These are phyloP conservation scores for Ceratobasidium sp. DNA, from an alignment of 1,284 basidiomycete genomes.

Conservation along the genomic window DNA sequence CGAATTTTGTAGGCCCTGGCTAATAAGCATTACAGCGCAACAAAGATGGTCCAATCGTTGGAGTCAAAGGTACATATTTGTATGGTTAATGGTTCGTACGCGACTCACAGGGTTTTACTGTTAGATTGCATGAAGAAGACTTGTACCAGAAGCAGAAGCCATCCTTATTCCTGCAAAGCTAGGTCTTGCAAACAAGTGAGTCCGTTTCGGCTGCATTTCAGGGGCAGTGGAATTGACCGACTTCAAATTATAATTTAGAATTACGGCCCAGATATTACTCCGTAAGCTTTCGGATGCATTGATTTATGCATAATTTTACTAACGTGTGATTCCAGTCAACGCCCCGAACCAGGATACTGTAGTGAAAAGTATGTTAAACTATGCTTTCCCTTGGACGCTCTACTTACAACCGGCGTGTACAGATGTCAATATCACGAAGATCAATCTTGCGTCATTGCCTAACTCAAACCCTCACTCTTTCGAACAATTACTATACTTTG, in stretches of 20 bases:
- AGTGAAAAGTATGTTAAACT: constrained; percentile 22
- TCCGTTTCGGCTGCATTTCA: background rate
- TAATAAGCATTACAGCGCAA: background rate
- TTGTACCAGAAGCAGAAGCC: constrained; percentile 29
- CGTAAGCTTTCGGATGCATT: background rate
- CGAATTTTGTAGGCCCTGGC: background rate
- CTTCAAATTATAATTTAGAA: background rate
- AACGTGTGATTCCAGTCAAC: background rate
- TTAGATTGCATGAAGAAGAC: constrained; percentile 21
- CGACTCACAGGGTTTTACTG: too few relatives aligned
- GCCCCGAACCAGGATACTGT: constrained; percentile 28
- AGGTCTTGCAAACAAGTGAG: constrained; percentile 18
- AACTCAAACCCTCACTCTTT: background rate
- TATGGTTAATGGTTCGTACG: background rate
- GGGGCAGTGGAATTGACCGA: background rate
- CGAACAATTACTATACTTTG: too few relatives aligned
- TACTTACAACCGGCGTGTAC: background rate
- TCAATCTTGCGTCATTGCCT: constrained; percentile 10
- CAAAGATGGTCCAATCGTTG: constrained; percentile 21
- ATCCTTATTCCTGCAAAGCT: constrained; percentile 19
- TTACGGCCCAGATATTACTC: constrained; percentile 20
- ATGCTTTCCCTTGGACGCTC: background rate
- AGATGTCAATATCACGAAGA: background rate
- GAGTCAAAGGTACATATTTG: constrained; percentile 10
- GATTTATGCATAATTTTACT: background rate